These are phyloP conservation scores for Coniella lustricola DNA, from an alignment of 2,329 filamentous ascomycete species.

Conservation along the genomic window DNA sequence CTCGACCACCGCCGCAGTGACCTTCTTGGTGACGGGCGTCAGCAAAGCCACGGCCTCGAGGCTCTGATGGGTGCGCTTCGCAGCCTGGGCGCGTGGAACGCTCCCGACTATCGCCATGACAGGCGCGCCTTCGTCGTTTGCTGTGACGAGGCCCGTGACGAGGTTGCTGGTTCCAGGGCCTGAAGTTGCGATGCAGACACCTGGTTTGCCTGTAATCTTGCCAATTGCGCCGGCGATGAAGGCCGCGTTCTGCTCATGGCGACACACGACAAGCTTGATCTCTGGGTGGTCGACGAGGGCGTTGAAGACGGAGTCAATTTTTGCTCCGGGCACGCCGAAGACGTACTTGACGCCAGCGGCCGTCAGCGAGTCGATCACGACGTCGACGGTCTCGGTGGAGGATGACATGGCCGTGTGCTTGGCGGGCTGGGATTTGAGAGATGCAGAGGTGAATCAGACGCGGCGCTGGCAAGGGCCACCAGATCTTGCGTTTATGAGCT, in stretches of 20 bases:
- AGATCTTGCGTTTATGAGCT: too few relatives aligned
- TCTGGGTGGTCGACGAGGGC: slow-evolving; percentile 37
- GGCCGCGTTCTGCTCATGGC: slow-evolving; percentile 43
- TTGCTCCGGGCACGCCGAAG: slow-evolving; percentile 41
- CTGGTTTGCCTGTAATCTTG: slow-evolving; percentile 37
- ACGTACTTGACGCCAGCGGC: slow-evolving; percentile 36
- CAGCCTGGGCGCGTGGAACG: slow-evolving; percentile 35
- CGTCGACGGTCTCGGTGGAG: slow-evolving; percentile 22
- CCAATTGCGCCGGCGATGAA: slow-evolving; percentile 42
- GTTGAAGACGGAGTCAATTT: slow-evolving; percentile 42
- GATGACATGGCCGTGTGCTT: slow-evolving; percentile 3
- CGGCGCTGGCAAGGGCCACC: too few relatives aligned
- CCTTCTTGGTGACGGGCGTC: slow-evolving; percentile 35
- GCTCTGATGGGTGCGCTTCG: slow-evolving; percentile 40
- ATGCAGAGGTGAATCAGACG: neutral
- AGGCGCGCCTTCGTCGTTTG: slow-evolving; percentile 40
- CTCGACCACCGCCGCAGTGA: slow-evolving; percentile 34
- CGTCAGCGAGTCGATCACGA: slow-evolving; percentile 24
- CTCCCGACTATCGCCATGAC: slow-evolving; percentile 42
- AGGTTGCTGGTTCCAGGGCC: slow-evolving; percentile 41
- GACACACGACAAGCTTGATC: slow-evolving; percentile 38
- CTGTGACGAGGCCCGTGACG: slow-evolving; percentile 38
- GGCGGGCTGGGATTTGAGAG: neutral
- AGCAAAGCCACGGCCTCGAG: slow-evolving; percentile 38
- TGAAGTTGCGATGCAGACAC: slow-evolving; percentile 40